Base-by-base conservation (phyloP, 768 basidiomycete genomes). In the Boletus barrowsii region DNA sequence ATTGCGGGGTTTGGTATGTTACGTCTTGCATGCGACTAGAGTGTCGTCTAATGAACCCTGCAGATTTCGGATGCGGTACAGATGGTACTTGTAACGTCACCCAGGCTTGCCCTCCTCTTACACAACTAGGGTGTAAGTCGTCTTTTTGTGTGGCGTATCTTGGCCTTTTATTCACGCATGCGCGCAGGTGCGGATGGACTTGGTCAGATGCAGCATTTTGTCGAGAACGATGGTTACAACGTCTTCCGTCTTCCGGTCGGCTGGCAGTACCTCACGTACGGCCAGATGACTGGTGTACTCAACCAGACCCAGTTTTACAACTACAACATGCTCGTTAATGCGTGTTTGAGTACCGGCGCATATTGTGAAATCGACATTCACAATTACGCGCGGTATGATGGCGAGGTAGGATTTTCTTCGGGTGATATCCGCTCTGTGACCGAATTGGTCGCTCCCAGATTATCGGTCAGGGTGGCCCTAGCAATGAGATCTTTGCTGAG, bases 191-290 rank as follows among this genome's bases (percentile, higher is more conserved):
- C 48, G 8, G 58, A 62, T 46, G 55, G 56, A 18, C 37, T 53
- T 9, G 78, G 80, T n/a, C 84, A 86, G 62, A 85, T 86, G 80
- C 61, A 73, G 41, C 84, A 86, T 62, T 86, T 86, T 56, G 75
- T 78, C 47, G 63, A 74, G 0, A 68, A 82, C 56, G 80, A 84
- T 54, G 76, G 76, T 4, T 81, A 77, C 72, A 82, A 81, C 51
- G 69, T 74, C 8, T 82, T 84, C 74, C 82, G 84, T 49, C 74
- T 84, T 18, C 83, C 84, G 1, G 78, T 82, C 6, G 79, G 76
- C 24, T 85, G 84, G 83, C 84, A 84, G 59, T 81, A 72, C 64
- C 70, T 81, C 41, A 74, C 73, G 0, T 68, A 72, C 57, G 60
- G 71, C 54, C 64, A 73, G 20, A 58, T 71, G 39, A 74, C 72